These are phyloP conservation scores for Phialocephala subalpina DNA, from an alignment of 2,329 filamentous ascomycete genomes.

Conservation along the genomic window DNA sequence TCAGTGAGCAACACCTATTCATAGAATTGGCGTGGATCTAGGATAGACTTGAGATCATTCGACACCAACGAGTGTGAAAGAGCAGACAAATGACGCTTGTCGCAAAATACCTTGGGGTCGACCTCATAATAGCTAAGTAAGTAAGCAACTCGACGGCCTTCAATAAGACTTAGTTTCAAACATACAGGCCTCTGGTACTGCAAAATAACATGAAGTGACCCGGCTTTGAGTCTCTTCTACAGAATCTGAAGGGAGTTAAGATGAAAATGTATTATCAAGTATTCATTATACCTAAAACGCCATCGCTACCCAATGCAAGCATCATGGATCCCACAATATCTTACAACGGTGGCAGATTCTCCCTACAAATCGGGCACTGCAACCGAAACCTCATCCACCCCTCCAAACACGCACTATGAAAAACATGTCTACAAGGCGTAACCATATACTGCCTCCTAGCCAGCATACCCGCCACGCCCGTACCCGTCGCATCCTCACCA, in stretches of 20 bases:
- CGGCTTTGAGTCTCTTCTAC: too few species aligned
- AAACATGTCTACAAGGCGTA: conserved; percentile 94
- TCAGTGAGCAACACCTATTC: neutral
- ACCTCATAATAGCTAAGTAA: neutral
- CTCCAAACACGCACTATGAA: conserved; percentile 90
- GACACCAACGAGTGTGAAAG: neutral
- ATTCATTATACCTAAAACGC: conserved; percentile 8
- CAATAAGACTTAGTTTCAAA: neutral
- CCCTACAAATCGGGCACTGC: conserved; percentile 94
- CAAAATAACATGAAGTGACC: neutral
- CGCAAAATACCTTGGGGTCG: neutral
- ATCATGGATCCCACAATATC: neutral
- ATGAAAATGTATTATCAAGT: neutral
- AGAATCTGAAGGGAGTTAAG: too few species aligned
- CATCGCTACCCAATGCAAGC: conserved; percentile 12
- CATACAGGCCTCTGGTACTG: neutral
- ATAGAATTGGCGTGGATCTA: neutral
- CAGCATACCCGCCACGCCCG: conserved; percentile 72
- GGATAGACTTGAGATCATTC: neutral
- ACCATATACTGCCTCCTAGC: conserved; percentile 92
- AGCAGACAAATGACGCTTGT: neutral
- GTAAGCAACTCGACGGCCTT: neutral
- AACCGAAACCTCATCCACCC: conserved; percentile 95
- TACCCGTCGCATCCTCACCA: conserved; percentile 55
- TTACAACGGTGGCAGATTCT: conserved; percentile 84